These are phyloP conservation scores for Inonotus obliquus DNA, from an alignment of 1,284 basidiomycete genomes.

Conservation along the genomic window DNA sequence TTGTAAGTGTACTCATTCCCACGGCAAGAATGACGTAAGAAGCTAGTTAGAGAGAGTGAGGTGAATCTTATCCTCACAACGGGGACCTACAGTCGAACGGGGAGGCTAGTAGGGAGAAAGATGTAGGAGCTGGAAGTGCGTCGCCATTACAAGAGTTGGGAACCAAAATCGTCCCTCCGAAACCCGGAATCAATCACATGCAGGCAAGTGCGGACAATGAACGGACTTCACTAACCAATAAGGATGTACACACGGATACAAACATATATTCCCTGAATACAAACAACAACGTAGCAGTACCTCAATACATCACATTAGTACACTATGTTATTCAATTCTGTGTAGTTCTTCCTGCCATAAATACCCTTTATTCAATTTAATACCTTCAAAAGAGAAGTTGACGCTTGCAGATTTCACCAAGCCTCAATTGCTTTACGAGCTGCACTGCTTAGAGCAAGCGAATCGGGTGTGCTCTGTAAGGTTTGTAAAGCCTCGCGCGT, in stretches of 20 bases:
- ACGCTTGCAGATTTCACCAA: conserved; percentile 13
- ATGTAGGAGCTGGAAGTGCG: too few relatives aligned
- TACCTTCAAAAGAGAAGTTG: too few relatives aligned
- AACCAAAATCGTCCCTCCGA: too few relatives aligned
- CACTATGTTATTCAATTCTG: not conserved
- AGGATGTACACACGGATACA: not conserved
- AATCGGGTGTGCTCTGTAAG: conserved; percentile 22
- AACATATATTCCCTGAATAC: not conserved
- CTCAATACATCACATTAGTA: not conserved
- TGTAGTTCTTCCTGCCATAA: too few relatives aligned
- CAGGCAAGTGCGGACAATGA: not conserved
- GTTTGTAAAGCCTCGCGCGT: conserved; percentile 46
- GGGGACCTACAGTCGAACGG: too few relatives aligned
- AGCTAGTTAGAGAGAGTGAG: not conserved
- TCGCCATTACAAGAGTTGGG: too few relatives aligned
- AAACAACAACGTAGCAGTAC: not conserved
- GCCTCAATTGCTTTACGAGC: conserved; percentile 20
- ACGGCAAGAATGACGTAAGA: not conserved
- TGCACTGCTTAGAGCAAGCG: conserved; percentile 17
- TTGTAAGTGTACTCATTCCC: conserved; percentile 35
- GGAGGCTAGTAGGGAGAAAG: too few relatives aligned
- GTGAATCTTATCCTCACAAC: not conserved
- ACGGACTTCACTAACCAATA: not conserved
- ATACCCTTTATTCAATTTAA: not conserved
- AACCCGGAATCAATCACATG: not conserved